Evolutionary conservation across 1,284 basidiomycete species (phyloP).

Genomic region (Mycosarcoma maydis): DNA sequence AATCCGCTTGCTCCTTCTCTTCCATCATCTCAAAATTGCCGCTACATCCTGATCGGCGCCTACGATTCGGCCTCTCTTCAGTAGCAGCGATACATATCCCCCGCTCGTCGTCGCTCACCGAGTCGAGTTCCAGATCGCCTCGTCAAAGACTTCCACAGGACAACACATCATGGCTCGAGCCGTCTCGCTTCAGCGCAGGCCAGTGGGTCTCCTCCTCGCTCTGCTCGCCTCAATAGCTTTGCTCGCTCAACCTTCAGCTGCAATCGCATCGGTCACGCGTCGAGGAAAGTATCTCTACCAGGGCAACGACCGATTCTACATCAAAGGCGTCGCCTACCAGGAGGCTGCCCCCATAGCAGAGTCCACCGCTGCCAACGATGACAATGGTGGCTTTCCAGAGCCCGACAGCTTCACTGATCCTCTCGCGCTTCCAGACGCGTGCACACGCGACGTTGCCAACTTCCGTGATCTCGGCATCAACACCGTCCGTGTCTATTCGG

Average conservation of each 20-base stretch:
- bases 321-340: conserved; percentile 91
- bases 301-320: conserved; percentile 79
- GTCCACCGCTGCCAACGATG: conserved; percentile 71
- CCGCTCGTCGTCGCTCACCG: too few relatives aligned
- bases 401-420: conserved; percentile 76
- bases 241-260: conserved; percentile 8
- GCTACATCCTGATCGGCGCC: too few relatives aligned
- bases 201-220: conserved; percentile 13
- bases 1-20: too few relatives aligned
- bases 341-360: conserved; percentile 75
- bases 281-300: conserved; percentile 81
- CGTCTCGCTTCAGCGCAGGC: neutral
- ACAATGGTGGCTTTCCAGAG: conserved; percentile 74
- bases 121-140: too few relatives aligned
- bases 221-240: conserved; percentile 8
- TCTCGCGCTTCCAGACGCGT: conserved; percentile 76
- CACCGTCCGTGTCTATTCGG: conserved; percentile 76
- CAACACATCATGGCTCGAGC: conserved; percentile 10
- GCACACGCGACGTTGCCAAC: conserved; percentile 80
- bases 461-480: conserved; percentile 72
- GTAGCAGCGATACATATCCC: too few relatives aligned
- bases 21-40: too few relatives aligned
- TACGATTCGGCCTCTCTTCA: too few relatives aligned
- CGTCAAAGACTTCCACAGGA: too few relatives aligned
- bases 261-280: conserved; percentile 65